These are phyloP conservation scores for Pseudogymnoascus sp. DNA, from an alignment of 2,329 filamentous ascomycete species.

Conservation along the genomic window DNA sequence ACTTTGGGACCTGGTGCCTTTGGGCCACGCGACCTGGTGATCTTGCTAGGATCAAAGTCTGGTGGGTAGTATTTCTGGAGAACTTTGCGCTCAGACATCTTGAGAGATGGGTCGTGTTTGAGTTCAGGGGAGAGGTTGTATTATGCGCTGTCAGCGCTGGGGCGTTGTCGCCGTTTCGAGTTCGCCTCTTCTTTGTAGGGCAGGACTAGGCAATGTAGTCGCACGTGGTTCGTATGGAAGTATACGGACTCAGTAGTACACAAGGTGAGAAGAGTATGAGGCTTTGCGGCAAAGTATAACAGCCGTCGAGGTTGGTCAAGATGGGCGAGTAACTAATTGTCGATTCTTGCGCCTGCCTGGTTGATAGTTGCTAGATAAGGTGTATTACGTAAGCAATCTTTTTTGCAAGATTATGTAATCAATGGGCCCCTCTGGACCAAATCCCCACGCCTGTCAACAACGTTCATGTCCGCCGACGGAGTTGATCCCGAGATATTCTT, in stretches of 20 bases:
- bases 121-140: neutral
- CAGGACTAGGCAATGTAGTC: neutral
- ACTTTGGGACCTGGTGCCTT: conserved; percentile 71
- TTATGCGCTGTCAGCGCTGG: neutral
- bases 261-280: neutral
- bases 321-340: neutral
- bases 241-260: neutral
- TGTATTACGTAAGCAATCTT: neutral
- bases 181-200: neutral
- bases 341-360: neutral
- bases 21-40: conserved; percentile 60
- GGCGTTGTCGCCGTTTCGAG: neutral
- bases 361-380: neutral
- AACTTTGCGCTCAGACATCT: conserved; percentile 83
- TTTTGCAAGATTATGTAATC: neutral
- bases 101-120: conserved; percentile 3
- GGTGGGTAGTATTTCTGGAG: conserved; percentile 60
- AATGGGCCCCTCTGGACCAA: neutral
- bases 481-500: neutral
- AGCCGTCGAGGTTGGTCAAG: neutral
- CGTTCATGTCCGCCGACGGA: neutral
- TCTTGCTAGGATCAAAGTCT: conserved; percentile 83
- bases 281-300: neutral
- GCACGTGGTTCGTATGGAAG: neutral
- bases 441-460: neutral